A percentile compares a stretch with the other conserved stretches of the same genome.
These are phyloP conservation scores for Leptodermis oblonga DNA, from an alignment of 257 asterid genomes.

Conservation along the genomic window DNA sequence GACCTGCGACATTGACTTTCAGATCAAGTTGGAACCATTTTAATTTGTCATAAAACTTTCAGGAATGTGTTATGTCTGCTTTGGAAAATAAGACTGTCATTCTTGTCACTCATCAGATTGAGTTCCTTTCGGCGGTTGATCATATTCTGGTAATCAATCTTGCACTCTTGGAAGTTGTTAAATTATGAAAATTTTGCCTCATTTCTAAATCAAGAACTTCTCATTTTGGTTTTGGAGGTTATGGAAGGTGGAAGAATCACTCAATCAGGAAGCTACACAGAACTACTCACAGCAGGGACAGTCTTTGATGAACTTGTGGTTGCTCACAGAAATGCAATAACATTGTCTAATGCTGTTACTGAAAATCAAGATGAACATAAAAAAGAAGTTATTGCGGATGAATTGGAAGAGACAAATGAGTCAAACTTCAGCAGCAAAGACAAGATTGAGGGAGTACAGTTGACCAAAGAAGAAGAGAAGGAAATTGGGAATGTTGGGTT, in stretches of 20 bases:
- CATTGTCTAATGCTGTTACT: conserved; percentile 28
- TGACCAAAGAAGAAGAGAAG: conserved; percentile 72
- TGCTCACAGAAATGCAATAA: conserved; percentile 50
- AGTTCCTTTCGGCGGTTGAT: conserved; percentile 57
- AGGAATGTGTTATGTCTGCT: conserved; percentile 73
- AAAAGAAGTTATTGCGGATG: too few relatives aligned
- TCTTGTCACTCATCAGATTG: conserved; percentile 86
- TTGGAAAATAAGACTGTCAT: conserved; percentile 58
- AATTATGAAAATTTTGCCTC: too few relatives aligned
- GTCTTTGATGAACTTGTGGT: conserved; percentile 58
- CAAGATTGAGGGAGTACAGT: conserved; percentile 41
- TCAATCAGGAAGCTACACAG: conserved; percentile 57
- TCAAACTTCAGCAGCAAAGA: too few relatives aligned
- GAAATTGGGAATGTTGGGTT: conserved; percentile 49
- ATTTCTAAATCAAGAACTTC: background rate
- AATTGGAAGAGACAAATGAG: too few relatives aligned
- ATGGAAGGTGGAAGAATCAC: conserved; percentile 51
- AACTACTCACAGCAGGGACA: conserved; percentile 48
- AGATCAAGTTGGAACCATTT: too few relatives aligned
- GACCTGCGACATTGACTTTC: background rate
- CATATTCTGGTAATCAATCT: conserved; percentile 53
- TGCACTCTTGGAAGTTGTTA: background rate
- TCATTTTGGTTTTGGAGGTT: conserved; percentile 38
- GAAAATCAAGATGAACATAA: conserved; percentile 18
- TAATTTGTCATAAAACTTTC: conserved; percentile 13